Conservation (phyloP, 2,329 filamentous ascomycete species). For the Venturia effusa region DNA sequence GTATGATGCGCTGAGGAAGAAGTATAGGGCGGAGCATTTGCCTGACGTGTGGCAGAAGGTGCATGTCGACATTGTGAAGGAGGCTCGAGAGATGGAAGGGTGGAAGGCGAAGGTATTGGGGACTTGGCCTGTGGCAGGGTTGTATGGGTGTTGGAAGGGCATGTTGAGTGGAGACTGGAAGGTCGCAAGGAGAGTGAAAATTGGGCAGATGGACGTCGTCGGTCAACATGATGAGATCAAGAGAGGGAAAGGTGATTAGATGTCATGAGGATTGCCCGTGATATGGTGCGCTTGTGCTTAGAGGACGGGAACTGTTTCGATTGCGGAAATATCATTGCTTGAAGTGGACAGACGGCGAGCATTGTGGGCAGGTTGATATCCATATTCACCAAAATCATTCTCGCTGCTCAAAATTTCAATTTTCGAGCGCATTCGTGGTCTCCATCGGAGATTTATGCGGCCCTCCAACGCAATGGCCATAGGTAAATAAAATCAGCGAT, state of each 20-base stretch:
- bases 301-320: not conserved
- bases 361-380: not conserved
- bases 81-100: constrained; percentile 2
- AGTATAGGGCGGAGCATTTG: constrained; percentile 48
- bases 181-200: constrained; percentile 4
- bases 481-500: too few species aligned
- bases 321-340: not conserved
- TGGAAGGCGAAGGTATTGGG: constrained; percentile 1
- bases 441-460: too few species aligned
- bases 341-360: not conserved
- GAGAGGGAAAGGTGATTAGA: not conserved
- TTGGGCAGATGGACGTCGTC: constrained; percentile 7
- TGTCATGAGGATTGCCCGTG: not conserved
- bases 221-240: not conserved
- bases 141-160: constrained; percentile 11
- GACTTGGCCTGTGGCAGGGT: constrained; percentile 11
- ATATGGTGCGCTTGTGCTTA: not conserved
- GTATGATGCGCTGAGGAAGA: constrained; percentile 47
- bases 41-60: constrained; percentile 61
- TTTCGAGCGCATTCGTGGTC: too few species aligned
- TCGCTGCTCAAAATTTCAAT: too few species aligned
- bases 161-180: constrained; percentile 13
- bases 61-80: constrained; percentile 11
- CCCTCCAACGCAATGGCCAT: too few species aligned
- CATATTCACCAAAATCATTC: too few species aligned